Base-by-base conservation (phyloP, 2,329 filamentous ascomycete genomes). In the Diplodia seriata region DNA sequence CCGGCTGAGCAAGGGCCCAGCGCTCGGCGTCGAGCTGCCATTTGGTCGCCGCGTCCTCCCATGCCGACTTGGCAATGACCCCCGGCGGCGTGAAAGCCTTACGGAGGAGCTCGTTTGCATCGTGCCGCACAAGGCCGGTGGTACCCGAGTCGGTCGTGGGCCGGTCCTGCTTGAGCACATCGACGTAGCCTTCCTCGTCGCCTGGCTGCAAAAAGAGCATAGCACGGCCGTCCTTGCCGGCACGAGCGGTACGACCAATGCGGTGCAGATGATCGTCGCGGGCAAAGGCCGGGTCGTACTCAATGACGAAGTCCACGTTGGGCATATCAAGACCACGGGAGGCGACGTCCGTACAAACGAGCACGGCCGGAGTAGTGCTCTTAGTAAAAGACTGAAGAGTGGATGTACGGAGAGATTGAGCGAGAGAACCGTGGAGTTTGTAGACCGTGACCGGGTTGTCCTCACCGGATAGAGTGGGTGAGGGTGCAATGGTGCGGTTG, bases 251-350 rank as follows among this genome's bases (percentile, higher is more conserved):
- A 78, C 95, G 91, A 66, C 95, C 95, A 67, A 98, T 92, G 67
- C 95, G 90, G 81, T 99, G 95, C 8, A 97, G 86, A 78, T 99
- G 95, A 78, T 99, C 95, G 69, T 94, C 91, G 29, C 93, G 89
- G 76, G 91, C 93, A 80, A 98, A 98, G 2, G 95, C 92, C 0
- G 95, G 94, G 76, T 99, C 95, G 76, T 97, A 98, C 78, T 99
- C 95, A 68, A 99, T 87, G 61, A 99, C 93, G 23, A 97, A 85
- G 77, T 99, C 95, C 63, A 99, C 92, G 62, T 95, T 94, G 0
- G 94, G 94, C 18, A 99, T 87, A 83, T 99, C 95, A 51, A 99
- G 89, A 82, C 95, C 95, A 76, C 95, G 92, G 23, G 95, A 95
- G 14, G 95, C 93, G 62, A 99, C 95, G 75, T 99, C 95, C 1